These are phyloP conservation scores for Exophiala spinifera DNA, from an alignment of 2,329 filamentous ascomycete species.

Conservation along the genomic window DNA sequence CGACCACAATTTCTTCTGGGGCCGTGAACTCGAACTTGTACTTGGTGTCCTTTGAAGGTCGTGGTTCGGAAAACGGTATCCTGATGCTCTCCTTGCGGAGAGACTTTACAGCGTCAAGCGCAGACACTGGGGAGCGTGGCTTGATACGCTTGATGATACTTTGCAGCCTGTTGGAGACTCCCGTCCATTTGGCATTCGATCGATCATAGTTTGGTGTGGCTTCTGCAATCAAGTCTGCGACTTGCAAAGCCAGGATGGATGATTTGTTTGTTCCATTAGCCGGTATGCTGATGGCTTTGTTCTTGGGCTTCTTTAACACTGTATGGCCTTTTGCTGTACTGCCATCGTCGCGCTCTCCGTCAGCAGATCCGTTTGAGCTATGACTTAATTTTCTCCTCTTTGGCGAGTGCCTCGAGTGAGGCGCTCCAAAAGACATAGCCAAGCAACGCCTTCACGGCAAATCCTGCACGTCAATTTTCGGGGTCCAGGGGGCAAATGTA, in stretches of 20 bases:
- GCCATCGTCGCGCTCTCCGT: too few relatives aligned
- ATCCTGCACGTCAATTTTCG: too few relatives aligned
- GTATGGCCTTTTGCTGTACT: neutral
- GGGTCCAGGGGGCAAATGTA: too few relatives aligned
- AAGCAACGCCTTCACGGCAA: neutral
- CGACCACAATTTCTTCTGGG: slow-evolving; percentile 77
- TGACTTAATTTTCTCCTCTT: slow-evolving; percentile 35
- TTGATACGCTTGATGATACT: slow-evolving; percentile 56
- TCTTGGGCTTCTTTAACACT: neutral
- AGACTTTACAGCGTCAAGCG: slow-evolving; percentile 66
- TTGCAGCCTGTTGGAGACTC: slow-evolving; percentile 52
- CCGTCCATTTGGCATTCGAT: slow-evolving; percentile 45
- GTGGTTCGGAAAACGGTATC: slow-evolving; percentile 84
- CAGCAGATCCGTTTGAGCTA: neutral
- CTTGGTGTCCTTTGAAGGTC: slow-evolving; percentile 68
- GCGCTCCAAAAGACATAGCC: slow-evolving; percentile 5
- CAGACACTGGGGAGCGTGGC: slow-evolving; percentile 47
- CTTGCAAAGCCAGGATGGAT: slow-evolving; percentile 46
- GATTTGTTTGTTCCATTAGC: slow-evolving; percentile 21
- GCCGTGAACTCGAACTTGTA: slow-evolving; percentile 78
- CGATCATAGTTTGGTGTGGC: slow-evolving; percentile 55
- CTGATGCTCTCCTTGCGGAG: slow-evolving; percentile 64
- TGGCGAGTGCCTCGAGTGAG: slow-evolving; percentile 6
- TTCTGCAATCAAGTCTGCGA: slow-evolving; percentile 60
- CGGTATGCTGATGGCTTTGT: slow-evolving; percentile 4